These are phyloP conservation scores for Mallotus repandus DNA, from an alignment of 441 rosid species.

Conservation along the genomic window DNA sequence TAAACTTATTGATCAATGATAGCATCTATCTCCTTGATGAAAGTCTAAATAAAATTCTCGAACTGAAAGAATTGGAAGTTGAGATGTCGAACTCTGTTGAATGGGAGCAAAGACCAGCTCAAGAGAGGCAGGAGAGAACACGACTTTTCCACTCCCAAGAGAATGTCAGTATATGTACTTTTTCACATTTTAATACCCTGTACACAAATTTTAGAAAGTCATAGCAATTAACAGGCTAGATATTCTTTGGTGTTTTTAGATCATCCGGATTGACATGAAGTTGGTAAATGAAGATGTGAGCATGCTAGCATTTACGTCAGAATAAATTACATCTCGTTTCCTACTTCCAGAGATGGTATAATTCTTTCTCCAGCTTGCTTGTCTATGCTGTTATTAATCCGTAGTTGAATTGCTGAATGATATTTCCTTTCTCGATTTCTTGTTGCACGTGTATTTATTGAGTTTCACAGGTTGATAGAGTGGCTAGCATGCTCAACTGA, in stretches of 20 bases:
- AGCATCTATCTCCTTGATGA: constrained; percentile 98
- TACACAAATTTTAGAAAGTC: neutral
- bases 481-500: constrained; percentile 96
- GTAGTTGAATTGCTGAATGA: neutral
- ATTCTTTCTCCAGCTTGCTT: constrained; percentile 1
- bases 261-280: constrained; percentile 88
- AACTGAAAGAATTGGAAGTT: constrained; percentile 91
- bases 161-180: constrained; percentile 54
- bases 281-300: constrained; percentile 97
- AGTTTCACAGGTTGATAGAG: constrained; percentile 83
- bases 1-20: constrained; percentile 95
- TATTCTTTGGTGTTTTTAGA: constrained; percentile 42
- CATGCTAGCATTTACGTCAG: constrained; percentile 91
- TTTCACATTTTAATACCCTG: neutral
- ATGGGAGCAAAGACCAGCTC: constrained; percentile 93
- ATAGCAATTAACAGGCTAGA: neutral
- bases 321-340: constrained; percentile 92
- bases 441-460: neutral
- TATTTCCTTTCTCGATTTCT: neutral
- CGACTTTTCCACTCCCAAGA: constrained; percentile 90
- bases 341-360: constrained; percentile 98
- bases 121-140: constrained; percentile 97
- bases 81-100: constrained; percentile 89
- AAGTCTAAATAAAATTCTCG: constrained; percentile 96
- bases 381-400: neutral